phyloP scores from a whole-genome alignment of 1,139 yeast species.

The Wickerhamomyces sp. region DNA sequence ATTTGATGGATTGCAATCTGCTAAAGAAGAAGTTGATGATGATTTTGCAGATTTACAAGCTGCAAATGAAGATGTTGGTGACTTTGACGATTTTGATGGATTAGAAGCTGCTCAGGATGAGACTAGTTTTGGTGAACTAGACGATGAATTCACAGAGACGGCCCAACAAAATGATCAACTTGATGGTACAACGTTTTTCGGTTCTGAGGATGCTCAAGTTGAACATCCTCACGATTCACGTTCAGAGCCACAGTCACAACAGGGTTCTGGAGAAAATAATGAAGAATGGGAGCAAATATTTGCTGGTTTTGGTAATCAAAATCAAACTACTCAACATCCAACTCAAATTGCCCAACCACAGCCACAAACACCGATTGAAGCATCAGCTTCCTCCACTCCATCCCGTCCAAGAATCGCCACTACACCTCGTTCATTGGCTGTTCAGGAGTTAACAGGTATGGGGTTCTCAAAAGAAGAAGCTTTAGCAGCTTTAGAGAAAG shows the following conservation, averaged over 20 bases:
- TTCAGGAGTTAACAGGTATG: constrained; percentile 83
- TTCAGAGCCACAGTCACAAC: constrained; percentile 2
- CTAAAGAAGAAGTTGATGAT: constrained; percentile 28
- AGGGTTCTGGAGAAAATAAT: constrained; percentile 25
- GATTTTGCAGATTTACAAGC: constrained; percentile 44
- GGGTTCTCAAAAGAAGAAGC: constrained; percentile 74
- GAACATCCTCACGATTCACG: background rate
- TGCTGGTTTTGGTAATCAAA: constrained; percentile 74
- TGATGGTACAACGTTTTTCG: constrained; percentile 35
- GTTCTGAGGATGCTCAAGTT: constrained; percentile 11
- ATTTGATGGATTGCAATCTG: constrained; percentile 8
- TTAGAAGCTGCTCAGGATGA: constrained; percentile 42
- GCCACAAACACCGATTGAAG: constrained; percentile 3
- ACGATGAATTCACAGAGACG: constrained; percentile 28
- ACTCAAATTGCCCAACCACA: constrained; percentile 12
- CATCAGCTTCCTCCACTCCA: constrained; percentile 9
- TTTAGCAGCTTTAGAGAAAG: constrained; percentile 58
- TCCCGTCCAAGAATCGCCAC: constrained; percentile 31
- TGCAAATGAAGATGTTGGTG: constrained; percentile 40
- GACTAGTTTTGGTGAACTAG: constrained; percentile 29
- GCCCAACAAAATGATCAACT: constrained; percentile 27
- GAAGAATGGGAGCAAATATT: constrained; percentile 96
- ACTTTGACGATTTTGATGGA: constrained; percentile 40
- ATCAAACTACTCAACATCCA: constrained; percentile 10
- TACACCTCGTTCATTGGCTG: constrained; percentile 41